phyloP scores from a whole-genome alignment of 129 eudicot genomes.

The Pseudognaphalium luteoalbum region DNA sequence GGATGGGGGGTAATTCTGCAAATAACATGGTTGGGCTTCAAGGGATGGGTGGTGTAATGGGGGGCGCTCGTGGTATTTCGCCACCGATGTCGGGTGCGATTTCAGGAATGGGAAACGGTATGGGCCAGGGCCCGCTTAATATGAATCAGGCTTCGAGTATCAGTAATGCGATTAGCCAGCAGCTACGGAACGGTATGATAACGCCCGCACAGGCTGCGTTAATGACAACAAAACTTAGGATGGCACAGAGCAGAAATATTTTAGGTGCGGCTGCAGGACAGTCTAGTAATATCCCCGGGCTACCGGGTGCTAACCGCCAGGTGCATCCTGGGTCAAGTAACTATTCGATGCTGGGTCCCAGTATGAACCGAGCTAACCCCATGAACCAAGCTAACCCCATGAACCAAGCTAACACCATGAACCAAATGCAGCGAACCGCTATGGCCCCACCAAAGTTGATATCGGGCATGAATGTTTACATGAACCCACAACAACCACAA shows the following conservation, averaged over 20 bases:
- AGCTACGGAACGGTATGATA: conserved; percentile 52
- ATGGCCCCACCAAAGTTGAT: conserved; percentile 78
- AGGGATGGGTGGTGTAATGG: conserved; percentile 74
- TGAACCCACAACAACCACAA: conserved; percentile 67
- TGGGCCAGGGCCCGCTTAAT: conserved; percentile 58
- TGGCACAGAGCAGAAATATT: conserved; percentile 50
- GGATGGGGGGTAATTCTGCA: conserved; percentile 65
- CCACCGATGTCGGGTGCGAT: conserved; percentile 67
- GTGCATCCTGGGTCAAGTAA: conserved; percentile 69
- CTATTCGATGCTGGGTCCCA: conserved; percentile 73
- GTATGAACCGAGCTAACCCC: conserved; percentile 51
- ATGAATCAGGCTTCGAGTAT: conserved; percentile 61
- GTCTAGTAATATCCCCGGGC: conserved; percentile 43
- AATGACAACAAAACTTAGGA: conserved; percentile 51
- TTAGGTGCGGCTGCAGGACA: conserved; percentile 53
- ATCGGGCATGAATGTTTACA: conserved; percentile 61
- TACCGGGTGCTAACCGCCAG: conserved; percentile 69
- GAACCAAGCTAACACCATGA: conserved; percentile 46
- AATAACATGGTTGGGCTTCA: conserved; percentile 80
- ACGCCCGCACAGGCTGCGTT: conserved; percentile 51
- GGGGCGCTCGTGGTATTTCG: conserved; percentile 64
- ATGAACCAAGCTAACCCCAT: conserved; percentile 38
- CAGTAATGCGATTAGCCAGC: conserved; percentile 62
- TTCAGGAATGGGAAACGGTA: conserved; percentile 52
- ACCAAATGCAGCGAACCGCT: conserved; percentile 59